phyloP scores from a whole-genome alignment of 345 rosid genomes.

The Ricinus communis region DNA sequence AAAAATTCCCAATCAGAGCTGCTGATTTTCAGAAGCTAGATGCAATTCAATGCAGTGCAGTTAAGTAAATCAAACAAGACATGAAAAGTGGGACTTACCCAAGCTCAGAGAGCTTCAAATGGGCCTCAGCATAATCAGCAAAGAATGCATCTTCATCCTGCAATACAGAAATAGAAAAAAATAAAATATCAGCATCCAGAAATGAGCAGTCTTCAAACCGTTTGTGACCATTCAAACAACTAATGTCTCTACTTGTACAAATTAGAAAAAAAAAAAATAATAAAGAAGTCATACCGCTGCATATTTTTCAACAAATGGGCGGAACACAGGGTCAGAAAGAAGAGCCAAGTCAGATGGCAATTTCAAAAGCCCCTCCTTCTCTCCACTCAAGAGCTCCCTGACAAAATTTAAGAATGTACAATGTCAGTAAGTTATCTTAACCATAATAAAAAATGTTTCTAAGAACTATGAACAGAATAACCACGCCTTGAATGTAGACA shows the following conservation, averaged over 20 bases:
- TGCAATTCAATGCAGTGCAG: too few relatives aligned
- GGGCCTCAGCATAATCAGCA: constrained; percentile 76
- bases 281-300: constrained; percentile 77
- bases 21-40: background rate
- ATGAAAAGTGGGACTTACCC: constrained; percentile 46
- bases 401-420: background rate
- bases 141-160: constrained; percentile 97
- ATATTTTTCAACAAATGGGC: constrained; percentile 84
- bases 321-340: constrained; percentile 79
- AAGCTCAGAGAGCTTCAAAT: constrained; percentile 87
- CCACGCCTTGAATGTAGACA: background rate
- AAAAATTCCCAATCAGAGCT: background rate
- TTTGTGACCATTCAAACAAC: too few relatives aligned
- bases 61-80: too few relatives aligned
- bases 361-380: constrained; percentile 81
- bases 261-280: too few relatives aligned
- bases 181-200: background rate
- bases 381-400: constrained; percentile 84
- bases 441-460: background rate
- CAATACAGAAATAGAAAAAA: background rate
- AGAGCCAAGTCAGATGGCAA: constrained; percentile 84
- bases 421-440: too few relatives aligned
- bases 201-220: background rate
- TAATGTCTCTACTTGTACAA: background rate
- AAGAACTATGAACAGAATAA: background rate